Base-by-base conservation (phyloP, 306 rosid genomes). In the Ceratonia siliqua region DNA sequence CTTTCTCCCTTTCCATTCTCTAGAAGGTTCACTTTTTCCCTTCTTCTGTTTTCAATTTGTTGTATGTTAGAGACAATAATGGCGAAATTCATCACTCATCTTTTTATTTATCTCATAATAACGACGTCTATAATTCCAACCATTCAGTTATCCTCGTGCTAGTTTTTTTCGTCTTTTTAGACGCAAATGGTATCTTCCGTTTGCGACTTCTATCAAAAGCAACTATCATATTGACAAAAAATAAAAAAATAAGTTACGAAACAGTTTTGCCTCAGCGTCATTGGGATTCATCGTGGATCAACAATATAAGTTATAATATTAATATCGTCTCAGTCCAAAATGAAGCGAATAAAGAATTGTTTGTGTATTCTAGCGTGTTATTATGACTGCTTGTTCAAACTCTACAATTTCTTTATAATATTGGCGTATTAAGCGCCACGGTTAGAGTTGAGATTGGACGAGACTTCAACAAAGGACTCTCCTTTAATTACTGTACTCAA, bases 1-100 rank as follows among this genome's bases (percentile, higher is more conserved):
- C 84, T 86, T 22, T 75, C 88, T 9, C 90, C 90, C 2, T 86
- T 86, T n/a, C 76, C 45, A 45, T 86, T 86, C 78, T 81, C 86
- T 3, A 62, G 88, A 83, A 86, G 90, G 90, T 78, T 36, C 5
- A 1, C 36, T 24, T 57, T 21, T 20, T 25, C 8, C 3, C 36
- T 13, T 6, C n/a, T 8, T 41, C 7, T 33, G 17, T 61, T 22
- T 11, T 11, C 18, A 1, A 5, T 21, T 13, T 20, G 5, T 42
- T 2, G 2, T 35, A 10, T 17, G 20, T 13, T 11, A 33, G n/a
- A 17, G 67, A 25, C 10, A 12, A 8, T 13, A 58, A 15, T 30
- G 22, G 6, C 13, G 42, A 30, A 58, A 12, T 12, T 25, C 62
- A 25, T 30, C 41, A 15, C 6, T 13, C 9, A 57, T 57, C 22